Evolutionary conservation across 2,329 filamentous ascomycete species (phyloP), one percentile per base, ranked within the genome.

Genomic region (Sphaerostilbella broomeana): DNA sequence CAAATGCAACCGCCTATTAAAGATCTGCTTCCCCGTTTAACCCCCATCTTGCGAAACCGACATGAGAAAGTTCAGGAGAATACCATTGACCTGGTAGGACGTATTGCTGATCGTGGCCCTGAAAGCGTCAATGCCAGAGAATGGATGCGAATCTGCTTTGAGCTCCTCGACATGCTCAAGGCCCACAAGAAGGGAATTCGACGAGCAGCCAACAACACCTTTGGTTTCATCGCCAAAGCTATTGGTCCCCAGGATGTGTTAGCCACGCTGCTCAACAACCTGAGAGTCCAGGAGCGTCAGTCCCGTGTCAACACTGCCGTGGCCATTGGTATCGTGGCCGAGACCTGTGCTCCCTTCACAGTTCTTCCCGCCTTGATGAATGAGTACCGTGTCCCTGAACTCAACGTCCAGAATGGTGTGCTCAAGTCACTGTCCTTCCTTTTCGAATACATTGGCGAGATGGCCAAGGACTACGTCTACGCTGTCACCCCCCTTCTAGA

Each of bases 81-180:
- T 64, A 97, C 92, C 0, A 97, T 98, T 53, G 92, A 98, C 60
- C 75, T 98, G 2, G 92, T 98, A 15, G 92, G 92, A 40, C 90
- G 92, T 72, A 97, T 98, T 52, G 92, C 94, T 12, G 92, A 98
- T 64, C 85, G 92, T 50, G 94, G 92, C 1, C 89, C 92, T 1
- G 92, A 98, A 63, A 90, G 85, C 47, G 92, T 98, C 59, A 95
- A 95, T 58, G 89, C 92, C 11, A 79, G 92, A 56, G 92, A 98
- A 65, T 98, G 92, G 92, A 98, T 98, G 94, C 82, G 92, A 60
- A 98, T 98, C 61, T 98, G 92, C 68, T 98, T 98, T 63, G 92
- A 98, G 68, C 72, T 98, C 38, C 79, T 98, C 20, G 92, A 98
- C 65, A 98, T 98, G 92, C 77, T 98, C 55, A 98, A 98, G 67